Percentiles rank a stretch among this genome's conserved stretches.
phyloP scores from a whole-genome alignment of 176 grass and related monocot genomes.

The Carex cristatella region DNA sequence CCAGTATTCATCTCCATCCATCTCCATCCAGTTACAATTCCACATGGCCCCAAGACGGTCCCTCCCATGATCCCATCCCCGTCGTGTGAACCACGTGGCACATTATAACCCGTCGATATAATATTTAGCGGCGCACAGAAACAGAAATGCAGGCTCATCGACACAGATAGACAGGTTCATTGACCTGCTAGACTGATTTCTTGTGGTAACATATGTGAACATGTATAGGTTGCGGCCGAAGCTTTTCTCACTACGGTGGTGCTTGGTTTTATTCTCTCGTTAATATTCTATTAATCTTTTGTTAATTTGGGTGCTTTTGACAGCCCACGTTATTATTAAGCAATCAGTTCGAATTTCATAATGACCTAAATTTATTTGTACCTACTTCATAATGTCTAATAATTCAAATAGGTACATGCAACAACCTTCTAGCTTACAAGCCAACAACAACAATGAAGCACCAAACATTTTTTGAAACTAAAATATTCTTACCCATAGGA shows the following conservation, averaged over 20 bases:
- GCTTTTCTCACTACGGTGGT: not conserved
- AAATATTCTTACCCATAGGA: not conserved
- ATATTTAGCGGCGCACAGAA: conserved; percentile 6
- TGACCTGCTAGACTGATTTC: not conserved
- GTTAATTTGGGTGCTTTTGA: not conserved
- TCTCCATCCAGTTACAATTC: conserved; percentile 7
- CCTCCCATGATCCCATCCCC: not conserved
- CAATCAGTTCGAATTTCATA: not conserved
- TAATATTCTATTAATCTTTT: not conserved
- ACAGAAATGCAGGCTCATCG: not conserved
- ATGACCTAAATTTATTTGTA: conserved; percentile 7
- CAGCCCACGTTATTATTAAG: not conserved
- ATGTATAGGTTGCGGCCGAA: not conserved
- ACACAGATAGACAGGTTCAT: not conserved
- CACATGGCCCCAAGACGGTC: not conserved
- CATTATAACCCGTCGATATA: not conserved
- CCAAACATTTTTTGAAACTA: not conserved
- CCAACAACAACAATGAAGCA: not conserved
- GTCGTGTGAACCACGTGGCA: not conserved
- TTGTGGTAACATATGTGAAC: not conserved
- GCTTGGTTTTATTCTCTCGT: not conserved
- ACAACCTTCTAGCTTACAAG: not conserved
- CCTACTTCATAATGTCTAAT: conserved; percentile 9
- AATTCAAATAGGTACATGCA: not conserved
- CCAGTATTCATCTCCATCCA: conserved; percentile 9